phyloP scores from a whole-genome alignment of 164 flowering plant species.

The Brasenia schreberi region DNA sequence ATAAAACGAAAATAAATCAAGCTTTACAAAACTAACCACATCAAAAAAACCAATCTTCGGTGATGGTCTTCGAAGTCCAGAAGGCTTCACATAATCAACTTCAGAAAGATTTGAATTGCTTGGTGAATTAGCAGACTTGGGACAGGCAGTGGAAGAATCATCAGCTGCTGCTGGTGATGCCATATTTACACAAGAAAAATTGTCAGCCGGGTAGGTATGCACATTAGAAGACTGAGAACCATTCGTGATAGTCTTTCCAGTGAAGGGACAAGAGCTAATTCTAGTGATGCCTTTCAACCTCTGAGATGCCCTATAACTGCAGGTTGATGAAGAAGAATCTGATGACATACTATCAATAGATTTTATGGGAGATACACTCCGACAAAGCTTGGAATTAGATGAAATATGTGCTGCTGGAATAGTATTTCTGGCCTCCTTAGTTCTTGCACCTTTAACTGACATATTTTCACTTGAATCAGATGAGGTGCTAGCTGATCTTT shows the following conservation, averaged over 20 bases:
- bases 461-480: constrained; percentile 21
- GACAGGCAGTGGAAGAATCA: constrained; percentile 4
- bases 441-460: not conserved
- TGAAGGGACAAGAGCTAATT: constrained; percentile 9
- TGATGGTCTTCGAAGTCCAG: constrained; percentile 86
- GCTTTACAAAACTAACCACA: constrained; percentile 42
- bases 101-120: not conserved
- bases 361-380: constrained; percentile 55
- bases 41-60: constrained; percentile 95
- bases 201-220: constrained; percentile 13
- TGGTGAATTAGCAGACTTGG: not conserved
- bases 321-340: constrained; percentile 53
- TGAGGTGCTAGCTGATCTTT: constrained; percentile 34
- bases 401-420: constrained; percentile 17
- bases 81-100: constrained; percentile 26
- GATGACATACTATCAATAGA: constrained; percentile 78
- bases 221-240: constrained; percentile 9
- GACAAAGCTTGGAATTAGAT: constrained; percentile 23
- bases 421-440: constrained; percentile 5
- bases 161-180: constrained; percentile 17
- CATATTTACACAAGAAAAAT: constrained; percentile 10
- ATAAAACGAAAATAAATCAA: not conserved
- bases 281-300: constrained; percentile 21
- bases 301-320: constrained; percentile 23
- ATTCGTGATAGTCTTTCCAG: constrained; percentile 10